Evolutionary conservation across 1,139 yeast species (phyloP).

Genomic region (Pichia cactophila): DNA sequence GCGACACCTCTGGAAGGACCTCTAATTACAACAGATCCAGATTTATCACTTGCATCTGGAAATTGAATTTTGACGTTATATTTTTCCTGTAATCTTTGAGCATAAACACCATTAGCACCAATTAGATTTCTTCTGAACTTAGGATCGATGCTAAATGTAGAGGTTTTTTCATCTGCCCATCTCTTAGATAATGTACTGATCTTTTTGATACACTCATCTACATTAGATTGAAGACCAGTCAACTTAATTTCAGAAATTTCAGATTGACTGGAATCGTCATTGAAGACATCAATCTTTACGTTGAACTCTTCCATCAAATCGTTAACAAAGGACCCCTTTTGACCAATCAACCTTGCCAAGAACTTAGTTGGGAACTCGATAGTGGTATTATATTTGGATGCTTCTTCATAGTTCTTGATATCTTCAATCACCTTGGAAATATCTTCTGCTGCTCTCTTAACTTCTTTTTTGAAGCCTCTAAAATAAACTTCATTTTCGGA

Average conservation of each 20-base stretch:
- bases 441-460: slow-evolving; percentile 44
- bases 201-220: slow-evolving; percentile 61
- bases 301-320: slow-evolving; percentile 70
- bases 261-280: slow-evolving; percentile 17
- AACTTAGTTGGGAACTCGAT: slow-evolving; percentile 59
- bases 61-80: slow-evolving; percentile 78
- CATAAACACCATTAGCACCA: slow-evolving; percentile 78
- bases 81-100: slow-evolving; percentile 81
- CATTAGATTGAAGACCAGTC: slow-evolving; percentile 74
- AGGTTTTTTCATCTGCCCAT: slow-evolving; percentile 75
- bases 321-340: slow-evolving; percentile 70
- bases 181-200: slow-evolving; percentile 56
- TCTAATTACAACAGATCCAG: slow-evolving; percentile 53
- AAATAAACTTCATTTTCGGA: slow-evolving; percentile 50
- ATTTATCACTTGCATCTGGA: slow-evolving; percentile 41
- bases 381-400: slow-evolving; percentile 48
- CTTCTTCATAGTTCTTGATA: slow-evolving; percentile 53
- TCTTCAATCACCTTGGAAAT: slow-evolving; percentile 53
- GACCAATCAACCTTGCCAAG: slow-evolving; percentile 81
- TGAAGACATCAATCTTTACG: slow-evolving; percentile 63
- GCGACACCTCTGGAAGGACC: slow-evolving; percentile 91
- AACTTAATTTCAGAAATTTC: slow-evolving; percentile 39
- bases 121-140: slow-evolving; percentile 77
- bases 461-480: slow-evolving; percentile 57
- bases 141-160: slow-evolving; percentile 60